Conservation (phyloP, 73 alveolate genomes). For the Uronychia binucleata region DNA sequence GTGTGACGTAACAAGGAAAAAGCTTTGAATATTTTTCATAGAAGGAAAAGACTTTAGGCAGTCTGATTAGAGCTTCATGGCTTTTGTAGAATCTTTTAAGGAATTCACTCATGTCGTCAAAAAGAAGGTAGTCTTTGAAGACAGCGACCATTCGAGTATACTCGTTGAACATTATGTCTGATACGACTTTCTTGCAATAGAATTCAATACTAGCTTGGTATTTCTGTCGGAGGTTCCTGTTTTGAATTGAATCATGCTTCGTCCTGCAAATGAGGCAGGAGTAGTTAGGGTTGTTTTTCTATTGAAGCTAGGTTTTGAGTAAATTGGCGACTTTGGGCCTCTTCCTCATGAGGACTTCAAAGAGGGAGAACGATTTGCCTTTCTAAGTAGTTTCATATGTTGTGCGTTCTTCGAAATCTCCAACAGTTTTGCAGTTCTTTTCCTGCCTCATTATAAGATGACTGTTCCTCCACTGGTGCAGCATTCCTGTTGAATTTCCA, state of each 20-base stretch:
- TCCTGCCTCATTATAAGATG: no score
- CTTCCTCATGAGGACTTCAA: neutral
- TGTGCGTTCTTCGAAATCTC: neutral
- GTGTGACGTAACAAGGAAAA: constrained; percentile 16
- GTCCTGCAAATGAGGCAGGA: no score
- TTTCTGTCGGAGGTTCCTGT: neutral
- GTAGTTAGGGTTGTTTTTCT: no score
- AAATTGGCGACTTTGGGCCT: neutral
- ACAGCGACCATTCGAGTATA: constrained; percentile 68
- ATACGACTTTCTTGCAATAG: constrained; percentile 57
- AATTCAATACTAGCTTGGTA: neutral
- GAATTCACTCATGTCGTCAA: constrained; percentile 20
- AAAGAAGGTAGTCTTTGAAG: constrained; percentile 60
- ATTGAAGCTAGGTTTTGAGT: neutral
- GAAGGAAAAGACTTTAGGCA: neutral
- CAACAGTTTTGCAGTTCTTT: no score
- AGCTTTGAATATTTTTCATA: constrained; percentile 9
- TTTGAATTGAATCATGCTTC: no score
- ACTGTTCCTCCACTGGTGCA: no score
- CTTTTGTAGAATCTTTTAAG: neutral
- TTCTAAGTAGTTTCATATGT: neutral
- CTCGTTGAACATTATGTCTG: constrained; percentile 75
- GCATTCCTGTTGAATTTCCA: no score
- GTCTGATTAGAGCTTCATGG: neutral
- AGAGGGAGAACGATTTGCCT: neutral